phyloP scores from a whole-genome alignment of 176 grass and related monocot species.

The Canna indica region DNA sequence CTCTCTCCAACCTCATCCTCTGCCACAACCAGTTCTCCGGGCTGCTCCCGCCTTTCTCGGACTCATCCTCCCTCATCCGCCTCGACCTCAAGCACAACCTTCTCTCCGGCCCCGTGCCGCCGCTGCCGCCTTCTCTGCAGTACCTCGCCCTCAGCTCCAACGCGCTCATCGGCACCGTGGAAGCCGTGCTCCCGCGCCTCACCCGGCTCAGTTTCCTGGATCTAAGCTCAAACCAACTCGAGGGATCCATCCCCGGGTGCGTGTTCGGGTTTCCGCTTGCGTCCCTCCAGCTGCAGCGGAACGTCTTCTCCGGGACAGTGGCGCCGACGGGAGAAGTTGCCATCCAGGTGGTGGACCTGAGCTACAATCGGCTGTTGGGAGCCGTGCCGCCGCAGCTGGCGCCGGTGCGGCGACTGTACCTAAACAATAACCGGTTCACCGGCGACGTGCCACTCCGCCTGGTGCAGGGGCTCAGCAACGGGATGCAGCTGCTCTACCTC shows the following conservation, averaged over 20 bases:
- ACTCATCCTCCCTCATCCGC: not conserved
- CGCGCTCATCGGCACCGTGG: not conserved
- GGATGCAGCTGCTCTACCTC: constrained; percentile 18
- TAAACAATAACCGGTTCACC: constrained; percentile 8
- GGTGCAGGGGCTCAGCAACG: constrained; percentile 11
- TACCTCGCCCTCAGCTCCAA: constrained; percentile 11
- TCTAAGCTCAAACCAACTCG: constrained; percentile 1
- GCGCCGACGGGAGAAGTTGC: not conserved
- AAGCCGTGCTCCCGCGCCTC: constrained; percentile 1
- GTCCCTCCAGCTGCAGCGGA: constrained; percentile 2
- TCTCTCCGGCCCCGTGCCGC: constrained; percentile 3
- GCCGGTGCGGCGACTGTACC: not conserved
- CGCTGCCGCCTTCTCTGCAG: constrained; percentile 5
- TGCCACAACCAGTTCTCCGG: constrained; percentile 11
- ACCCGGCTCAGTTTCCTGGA: constrained; percentile 11
- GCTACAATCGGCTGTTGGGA: constrained; percentile 6
- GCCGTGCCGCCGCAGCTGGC: constrained; percentile 3
- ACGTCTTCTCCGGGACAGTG: constrained; percentile 2
- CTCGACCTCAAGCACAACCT: constrained; percentile 17
- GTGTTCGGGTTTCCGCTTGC: constrained; percentile 10
- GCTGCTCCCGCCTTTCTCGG: not conserved
- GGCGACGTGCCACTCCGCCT: constrained; percentile 1
- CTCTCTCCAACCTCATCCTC: constrained; percentile 7
- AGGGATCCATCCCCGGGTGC: constrained; percentile 11
- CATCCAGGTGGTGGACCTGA: constrained; percentile 16